Percentiles rank a stretch among this genome's conserved stretches.
These are phyloP conservation scores for Tylopilus subfusipes DNA, from an alignment of 768 basidiomycete genomes.

Conservation along the genomic window DNA sequence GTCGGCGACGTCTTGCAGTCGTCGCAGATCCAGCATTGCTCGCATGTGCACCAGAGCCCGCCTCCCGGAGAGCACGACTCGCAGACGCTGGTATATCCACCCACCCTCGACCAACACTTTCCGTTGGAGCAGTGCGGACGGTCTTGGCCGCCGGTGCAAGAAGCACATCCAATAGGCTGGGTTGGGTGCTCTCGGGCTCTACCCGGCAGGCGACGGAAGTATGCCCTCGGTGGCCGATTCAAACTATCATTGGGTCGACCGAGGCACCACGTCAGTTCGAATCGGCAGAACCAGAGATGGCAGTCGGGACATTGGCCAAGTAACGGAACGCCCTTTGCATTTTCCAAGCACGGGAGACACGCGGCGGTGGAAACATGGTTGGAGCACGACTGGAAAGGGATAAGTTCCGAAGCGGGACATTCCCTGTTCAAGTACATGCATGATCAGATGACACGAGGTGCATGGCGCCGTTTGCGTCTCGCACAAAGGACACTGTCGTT, in stretches of 20 bases:
- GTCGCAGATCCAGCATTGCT: constrained; percentile 22
- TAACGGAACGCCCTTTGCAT: not conserved
- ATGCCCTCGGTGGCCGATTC: not conserved
- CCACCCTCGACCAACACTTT: constrained; percentile 19
- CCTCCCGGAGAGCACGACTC: constrained; percentile 15
- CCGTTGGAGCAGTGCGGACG: constrained; percentile 11
- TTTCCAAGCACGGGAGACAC: constrained; percentile 14
- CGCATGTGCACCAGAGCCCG: constrained; percentile 22
- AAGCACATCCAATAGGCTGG: constrained; percentile 12
- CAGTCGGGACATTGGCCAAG: constrained; percentile 22
- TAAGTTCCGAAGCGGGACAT: constrained; percentile 16
- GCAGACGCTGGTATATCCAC: constrained; percentile 12
- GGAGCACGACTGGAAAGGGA: constrained; percentile 18
- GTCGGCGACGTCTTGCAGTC: constrained; percentile 15
- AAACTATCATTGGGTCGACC: constrained; percentile 15
- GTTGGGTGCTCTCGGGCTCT: constrained; percentile 12
- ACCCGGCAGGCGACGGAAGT: not conserved
- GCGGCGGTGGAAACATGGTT: constrained; percentile 4
- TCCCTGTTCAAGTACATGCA: constrained; percentile 18
- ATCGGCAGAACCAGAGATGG: constrained; percentile 20
- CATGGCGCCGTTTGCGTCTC: too few species aligned
- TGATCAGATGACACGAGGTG: constrained; percentile 6
- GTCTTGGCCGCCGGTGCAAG: constrained; percentile 3
- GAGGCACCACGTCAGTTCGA: constrained; percentile 23
- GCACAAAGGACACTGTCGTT: too few species aligned